Base-by-base conservation (phyloP, 2,329 filamentous ascomycete species). In the Scopulariopsis brevicaulis region DNA sequence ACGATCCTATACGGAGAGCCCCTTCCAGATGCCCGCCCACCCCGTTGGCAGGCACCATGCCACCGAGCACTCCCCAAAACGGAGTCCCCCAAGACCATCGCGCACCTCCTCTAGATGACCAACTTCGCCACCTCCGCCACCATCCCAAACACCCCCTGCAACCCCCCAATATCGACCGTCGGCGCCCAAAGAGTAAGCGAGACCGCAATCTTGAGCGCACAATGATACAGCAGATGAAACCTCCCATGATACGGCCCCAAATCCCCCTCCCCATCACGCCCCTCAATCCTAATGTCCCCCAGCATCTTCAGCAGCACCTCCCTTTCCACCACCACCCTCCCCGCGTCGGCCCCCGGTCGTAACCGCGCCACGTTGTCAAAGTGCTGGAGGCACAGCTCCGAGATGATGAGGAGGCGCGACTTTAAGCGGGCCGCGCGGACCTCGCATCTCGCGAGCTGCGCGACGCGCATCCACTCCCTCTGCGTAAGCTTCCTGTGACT, bases 181-280 rank as follows among this genome's bases (percentile, higher is more conserved):
- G 55, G 55, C 25, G 55, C 43, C 55, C 46, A 40, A 28, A 57
- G 12, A 8, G 24, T 51, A n/a, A 57, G 20, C 55, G 20, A 40
- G 3, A 57, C 43, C 18, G 43, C 55, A 25, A 57, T 57, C 25
- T 18, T 52, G 20, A 57, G 20, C 43, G 43, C 55, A 4, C 25
- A 51, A 25, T 52, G 43, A 25, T 51, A 57, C 25, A 57, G 18
- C 24, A 57, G 48, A 22, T 57, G 55, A 20, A 57, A 57, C 25
- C 55, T 5, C 25, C 55, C 55, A n/a, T 57, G 55, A 25, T 57
- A 57, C 55, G 43, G 40, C 10, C 55, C 55, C 12, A 57, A 28
- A 25, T 57, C 35, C 10, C 28, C 11, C 28, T 43, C 43, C 15
- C 55, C 55, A 22, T 57, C 55, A 28, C 37, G 12, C 4, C 46